phyloP scores from a whole-genome alignment of 139 green algal species.

The Eudorina sp. region DNA sequence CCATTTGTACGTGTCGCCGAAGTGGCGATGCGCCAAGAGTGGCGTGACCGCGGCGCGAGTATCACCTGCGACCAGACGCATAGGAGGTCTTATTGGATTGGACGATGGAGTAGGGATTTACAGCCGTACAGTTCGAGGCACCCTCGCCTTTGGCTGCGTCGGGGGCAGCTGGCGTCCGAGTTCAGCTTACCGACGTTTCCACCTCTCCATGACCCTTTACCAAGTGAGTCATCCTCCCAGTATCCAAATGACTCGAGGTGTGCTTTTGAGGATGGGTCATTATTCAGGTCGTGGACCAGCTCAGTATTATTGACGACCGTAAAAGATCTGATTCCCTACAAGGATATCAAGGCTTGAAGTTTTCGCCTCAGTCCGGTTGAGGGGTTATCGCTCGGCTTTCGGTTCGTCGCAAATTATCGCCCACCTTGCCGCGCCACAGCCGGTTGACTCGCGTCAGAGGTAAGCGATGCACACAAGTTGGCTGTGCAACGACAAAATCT shows the following conservation, averaged over 20 bases:
- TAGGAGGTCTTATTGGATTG: too few relatives aligned
- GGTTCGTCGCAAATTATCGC: too few relatives aligned
- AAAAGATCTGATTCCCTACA: slow-evolving; percentile 27
- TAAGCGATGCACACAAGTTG: slow-evolving; percentile 29
- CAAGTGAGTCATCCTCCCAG: slow-evolving; percentile 37
- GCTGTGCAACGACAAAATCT: slow-evolving; percentile 38
- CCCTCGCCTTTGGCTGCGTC: too few relatives aligned
- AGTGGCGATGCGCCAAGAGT: slow-evolving; percentile 55
- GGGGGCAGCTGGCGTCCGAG: too few relatives aligned
- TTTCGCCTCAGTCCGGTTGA: too few relatives aligned
- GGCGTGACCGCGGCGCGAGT: slow-evolving; percentile 46
- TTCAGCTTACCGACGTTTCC: slow-evolving; percentile 41
- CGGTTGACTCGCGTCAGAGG: not conserved
- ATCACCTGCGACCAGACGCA: slow-evolving; percentile 38
- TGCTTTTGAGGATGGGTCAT: not conserved
- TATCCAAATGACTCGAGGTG: not conserved
- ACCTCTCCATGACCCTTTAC: not conserved
- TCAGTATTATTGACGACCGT: not conserved
- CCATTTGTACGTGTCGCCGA: slow-evolving; percentile 61
- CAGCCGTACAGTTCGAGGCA: too few relatives aligned
- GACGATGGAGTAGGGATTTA: too few relatives aligned
- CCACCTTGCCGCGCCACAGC: slow-evolving; percentile 11
- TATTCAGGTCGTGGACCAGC: slow-evolving; percentile 19
- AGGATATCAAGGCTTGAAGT: not conserved
- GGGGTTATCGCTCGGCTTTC: too few relatives aligned